These are phyloP conservation scores for Pleurotus sapidus DNA, from an alignment of 768 basidiomycete species.

Conservation along the genomic window DNA sequence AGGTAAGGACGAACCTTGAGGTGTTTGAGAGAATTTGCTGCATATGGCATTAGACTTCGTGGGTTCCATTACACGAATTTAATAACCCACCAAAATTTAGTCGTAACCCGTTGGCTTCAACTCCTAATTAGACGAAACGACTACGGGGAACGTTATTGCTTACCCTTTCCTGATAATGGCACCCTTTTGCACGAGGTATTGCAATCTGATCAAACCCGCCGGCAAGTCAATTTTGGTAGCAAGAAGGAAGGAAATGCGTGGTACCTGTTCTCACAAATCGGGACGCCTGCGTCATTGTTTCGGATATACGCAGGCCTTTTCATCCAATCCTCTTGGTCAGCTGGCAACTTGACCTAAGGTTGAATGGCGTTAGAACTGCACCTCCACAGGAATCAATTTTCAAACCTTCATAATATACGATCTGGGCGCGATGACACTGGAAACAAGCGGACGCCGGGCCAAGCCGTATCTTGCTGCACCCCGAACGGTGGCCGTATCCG, in stretches of 20 bases:
- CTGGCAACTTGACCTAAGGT: conserved; percentile 78
- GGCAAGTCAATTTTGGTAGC: conserved; percentile 17
- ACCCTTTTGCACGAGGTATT: conserved; percentile 85
- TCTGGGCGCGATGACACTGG: conserved; percentile 77
- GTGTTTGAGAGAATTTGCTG: conserved; percentile 75
- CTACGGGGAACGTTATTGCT: conserved; percentile 18
- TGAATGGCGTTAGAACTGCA: background rate
- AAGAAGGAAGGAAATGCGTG: conserved; percentile 17
- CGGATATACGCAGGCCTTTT: conserved; percentile 85
- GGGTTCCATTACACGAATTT: conserved; percentile 10
- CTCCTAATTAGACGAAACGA: conserved; percentile 11
- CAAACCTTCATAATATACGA: conserved; percentile 85
- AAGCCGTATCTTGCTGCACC: conserved; percentile 89
- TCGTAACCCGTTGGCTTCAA: conserved; percentile 72
- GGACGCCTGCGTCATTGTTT: conserved; percentile 69
- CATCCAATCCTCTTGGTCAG: conserved; percentile 79
- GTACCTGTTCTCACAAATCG: conserved; percentile 84
- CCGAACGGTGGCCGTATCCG: conserved; percentile 84
- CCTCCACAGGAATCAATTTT: background rate
- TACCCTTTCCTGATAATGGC: conserved; percentile 85
- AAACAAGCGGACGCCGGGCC: conserved; percentile 71
- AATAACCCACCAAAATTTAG: conserved; percentile 72
- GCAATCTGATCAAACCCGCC: conserved; percentile 52
- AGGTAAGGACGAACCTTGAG: conserved; percentile 33
- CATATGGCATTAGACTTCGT: conserved; percentile 7